Evolutionary conservation across 345 rosid species (phyloP).

Genomic region (Ailanthus altissimus): DNA sequence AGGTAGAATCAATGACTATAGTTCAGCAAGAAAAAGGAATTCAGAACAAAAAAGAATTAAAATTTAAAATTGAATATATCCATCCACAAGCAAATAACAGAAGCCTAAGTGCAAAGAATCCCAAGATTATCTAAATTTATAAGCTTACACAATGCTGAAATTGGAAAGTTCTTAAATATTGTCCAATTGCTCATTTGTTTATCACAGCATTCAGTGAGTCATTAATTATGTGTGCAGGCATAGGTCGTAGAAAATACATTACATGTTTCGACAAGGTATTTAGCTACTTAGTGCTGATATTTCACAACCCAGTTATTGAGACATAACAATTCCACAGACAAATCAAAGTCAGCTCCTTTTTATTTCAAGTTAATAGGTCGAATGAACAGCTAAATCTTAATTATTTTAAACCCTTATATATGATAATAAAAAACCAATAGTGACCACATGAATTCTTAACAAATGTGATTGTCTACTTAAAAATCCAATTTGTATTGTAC

Average conservation of each 20-base stretch:
- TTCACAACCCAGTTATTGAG: not conserved
- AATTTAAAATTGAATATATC: not conserved
- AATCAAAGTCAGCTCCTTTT: not conserved
- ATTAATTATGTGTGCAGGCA: not conserved
- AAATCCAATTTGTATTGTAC: not conserved
- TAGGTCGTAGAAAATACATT: not conserved
- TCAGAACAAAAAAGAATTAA: not conserved
- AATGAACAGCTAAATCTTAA: not conserved
- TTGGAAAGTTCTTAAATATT: not conserved
- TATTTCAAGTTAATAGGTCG: not conserved
- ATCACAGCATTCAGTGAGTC: slow-evolving; percentile 1
- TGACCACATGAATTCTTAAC: not conserved
- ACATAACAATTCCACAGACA: not conserved
- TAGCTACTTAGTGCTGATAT: not conserved
- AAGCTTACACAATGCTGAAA: not conserved
- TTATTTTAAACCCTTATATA: not conserved
- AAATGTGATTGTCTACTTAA: not conserved
- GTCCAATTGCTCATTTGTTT: not conserved
- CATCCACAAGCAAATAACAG: slow-evolving; percentile 6
- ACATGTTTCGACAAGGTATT: slow-evolving; percentile 1
- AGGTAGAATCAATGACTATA: not conserved
- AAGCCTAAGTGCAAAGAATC: not conserved
- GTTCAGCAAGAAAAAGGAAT: not conserved
- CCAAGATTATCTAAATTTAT: not conserved
- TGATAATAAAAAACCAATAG: not conserved